Evolutionary conservation across 1,284 basidiomycete genomes (phyloP), one percentile per base, ranked within the genome.

Genomic region (Athelia sp.): DNA sequence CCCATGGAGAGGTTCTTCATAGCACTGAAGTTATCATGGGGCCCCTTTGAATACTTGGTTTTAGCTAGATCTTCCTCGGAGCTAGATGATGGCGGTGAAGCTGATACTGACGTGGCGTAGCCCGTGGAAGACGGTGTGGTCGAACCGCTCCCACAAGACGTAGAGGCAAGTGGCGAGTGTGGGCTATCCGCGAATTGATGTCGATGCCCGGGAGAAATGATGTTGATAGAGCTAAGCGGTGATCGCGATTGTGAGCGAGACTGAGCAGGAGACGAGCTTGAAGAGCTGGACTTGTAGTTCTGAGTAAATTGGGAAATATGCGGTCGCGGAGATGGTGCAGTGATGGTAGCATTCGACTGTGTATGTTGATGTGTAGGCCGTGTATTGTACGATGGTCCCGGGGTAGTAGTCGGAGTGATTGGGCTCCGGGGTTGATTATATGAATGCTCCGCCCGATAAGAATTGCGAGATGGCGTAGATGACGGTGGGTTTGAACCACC

Each of bases 111-210:
- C 1, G 69, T 70, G n/a, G 71, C 67, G 52, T 70, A 74, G 19
- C 72, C 72, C 17, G 63, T 64, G 3, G 73, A 73, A 10, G 71
- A 72, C 11, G 68, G 66, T 6, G 70, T 62, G 6, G 74, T 70
- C 10, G 73, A 74, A 49, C 49, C 47, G 48, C 66, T 70, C 15
- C 60, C 62, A 21, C 64, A 57, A n/a, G 68, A 63, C 31, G 60
- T 62, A 23, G 62, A 54, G 4, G 62, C 58, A 14, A 58, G 19
- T 51, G 59, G 53, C 54, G 58, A 48, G 59, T 60, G 23, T 56
- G 66, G 36, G 49, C 53, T 52, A 58, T 52, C 50, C 45, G 52
- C 43, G 26, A 29, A 29, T 26, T 43, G 58, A 52, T 35, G 57
- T 52, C 35, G 57, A 56, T 3, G 56, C 17, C 57, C 45, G n/a